Percentiles rank a stretch among this genome's conserved stretches.
Evolutionary conservation across 345 rosid genomes (phyloP).

Genomic region (Eucalyptus guilfoylei): DNA sequence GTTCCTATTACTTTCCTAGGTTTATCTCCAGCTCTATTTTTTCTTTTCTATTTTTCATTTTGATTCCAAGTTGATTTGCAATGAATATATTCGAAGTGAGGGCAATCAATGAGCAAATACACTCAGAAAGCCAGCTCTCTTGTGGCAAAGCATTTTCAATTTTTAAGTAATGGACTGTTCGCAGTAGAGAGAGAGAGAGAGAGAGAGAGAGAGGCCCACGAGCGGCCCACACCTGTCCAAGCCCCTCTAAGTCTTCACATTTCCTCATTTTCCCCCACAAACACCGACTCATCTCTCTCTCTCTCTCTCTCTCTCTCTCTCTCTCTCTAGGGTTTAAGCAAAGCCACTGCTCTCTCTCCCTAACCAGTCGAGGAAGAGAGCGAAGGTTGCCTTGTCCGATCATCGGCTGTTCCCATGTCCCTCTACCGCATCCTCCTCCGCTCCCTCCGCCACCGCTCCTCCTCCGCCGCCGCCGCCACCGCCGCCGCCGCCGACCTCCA

Average conservation of each 20-base stretch:
- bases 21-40: neutral
- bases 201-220: neutral
- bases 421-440: slow-evolving; percentile 38
- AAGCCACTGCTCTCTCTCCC: neutral
- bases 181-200: neutral
- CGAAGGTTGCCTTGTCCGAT: neutral
- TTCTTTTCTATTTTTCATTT: neutral
- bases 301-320: neutral
- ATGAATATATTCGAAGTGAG: neutral
- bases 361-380: neutral
- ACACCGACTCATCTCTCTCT: neutral
- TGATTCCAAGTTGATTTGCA: neutral
- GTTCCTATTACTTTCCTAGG: neutral
- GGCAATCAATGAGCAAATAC: neutral
- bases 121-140: neutral
- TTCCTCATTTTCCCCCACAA: neutral
- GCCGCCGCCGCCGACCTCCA: neutral
- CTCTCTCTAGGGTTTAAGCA: neutral
- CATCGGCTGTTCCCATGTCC: slow-evolving; percentile 14
- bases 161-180: too few species aligned
- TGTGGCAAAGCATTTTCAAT: neutral
- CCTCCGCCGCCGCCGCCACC: neutral
- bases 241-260: neutral
- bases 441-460: slow-evolving; percentile 8
- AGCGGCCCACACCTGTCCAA: neutral